These are phyloP conservation scores for Raffaelea albimanens DNA, from an alignment of 2,329 filamentous ascomycete species.

Conservation along the genomic window DNA sequence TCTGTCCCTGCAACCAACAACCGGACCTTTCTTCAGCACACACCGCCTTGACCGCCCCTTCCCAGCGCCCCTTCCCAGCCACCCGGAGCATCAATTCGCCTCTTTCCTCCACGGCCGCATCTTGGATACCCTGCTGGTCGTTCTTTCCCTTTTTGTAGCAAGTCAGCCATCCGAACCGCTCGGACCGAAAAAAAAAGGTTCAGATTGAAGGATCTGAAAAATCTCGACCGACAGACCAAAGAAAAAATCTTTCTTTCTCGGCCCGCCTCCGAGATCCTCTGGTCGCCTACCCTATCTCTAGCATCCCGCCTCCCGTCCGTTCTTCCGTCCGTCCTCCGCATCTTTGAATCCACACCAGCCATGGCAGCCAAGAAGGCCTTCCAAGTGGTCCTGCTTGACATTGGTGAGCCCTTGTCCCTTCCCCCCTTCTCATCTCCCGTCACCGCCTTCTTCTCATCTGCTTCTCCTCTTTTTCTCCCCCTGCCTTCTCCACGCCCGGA, in stretches of 20 bases:
- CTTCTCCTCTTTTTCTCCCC: background rate
- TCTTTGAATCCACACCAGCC: background rate
- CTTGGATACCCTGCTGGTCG: no score
- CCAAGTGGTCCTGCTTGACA: slow-evolving; percentile 46
- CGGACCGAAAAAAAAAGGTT: no score
- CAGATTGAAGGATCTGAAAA: no score
- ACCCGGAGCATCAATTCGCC: no score
- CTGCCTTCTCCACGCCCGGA: background rate
- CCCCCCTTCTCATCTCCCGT: background rate
- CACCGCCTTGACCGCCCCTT: no score
- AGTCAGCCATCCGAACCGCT: no score
- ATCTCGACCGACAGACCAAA: background rate
- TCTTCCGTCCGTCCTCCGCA: background rate
- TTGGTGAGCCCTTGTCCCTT: slow-evolving; percentile 33
- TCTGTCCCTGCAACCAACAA: no score
- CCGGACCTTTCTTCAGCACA: no score
- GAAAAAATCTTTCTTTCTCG: background rate
- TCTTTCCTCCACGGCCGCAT: no score
- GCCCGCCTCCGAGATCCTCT: no score
- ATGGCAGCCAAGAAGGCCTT: slow-evolving; percentile 19
- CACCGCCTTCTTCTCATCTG: background rate
- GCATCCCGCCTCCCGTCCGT: background rate
- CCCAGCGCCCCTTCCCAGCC: no score
- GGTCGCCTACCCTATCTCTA: background rate
- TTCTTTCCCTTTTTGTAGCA: no score